Evolutionary conservation across 2,329 filamentous ascomycete genomes (phyloP), one percentile per base, ranked within the genome.

Genomic region (Drechslerella stenobrocha): DNA sequence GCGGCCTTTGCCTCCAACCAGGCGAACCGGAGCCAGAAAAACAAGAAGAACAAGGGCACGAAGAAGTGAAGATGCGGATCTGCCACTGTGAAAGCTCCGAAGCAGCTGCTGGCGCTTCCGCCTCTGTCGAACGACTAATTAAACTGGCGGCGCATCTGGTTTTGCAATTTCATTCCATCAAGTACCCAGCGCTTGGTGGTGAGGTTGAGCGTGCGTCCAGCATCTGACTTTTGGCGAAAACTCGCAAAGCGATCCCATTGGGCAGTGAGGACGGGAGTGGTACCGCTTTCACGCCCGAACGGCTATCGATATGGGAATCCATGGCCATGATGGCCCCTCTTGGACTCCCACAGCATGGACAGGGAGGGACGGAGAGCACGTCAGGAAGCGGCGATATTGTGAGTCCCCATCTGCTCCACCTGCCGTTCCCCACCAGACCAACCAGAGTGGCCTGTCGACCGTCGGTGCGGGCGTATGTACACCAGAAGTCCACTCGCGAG

Each of bases 301-400:
- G 18, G 37, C 37, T 42, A 42, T 42, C 37, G 37, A 42, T 42
- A 42, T 5, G 7, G n/a, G 2, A 13, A 42, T 18, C 18, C 15
- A 3, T n/a, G n/a, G n/a, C n/a, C n/a, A n/a, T n/a, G n/a, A n/a
- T n/a, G n/a, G n/a, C n/a, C n/a, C n/a, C n/a, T n/a, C n/a, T n/a
- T n/a, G n/a, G n/a, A n/a, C n/a, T n/a, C n/a, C n/a, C 18, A 18
- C 15, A 20, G 15, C n/a, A 42, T 13, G 23, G 23, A 32, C 3
- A n/a, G 20, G 6, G 13, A 15, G 20, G 11, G 18, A 1, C 13
- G 13, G 13, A 51, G 42, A 66, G 52, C 60, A 66, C 60, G 60
- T 40, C 60, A 66, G 57, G 44, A 22, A 13, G 30, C 52, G 23
- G 34, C 18, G 40, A 37, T 26, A 65, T 65, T 37, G 60, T 52